Evolutionary conservation across 2,329 filamentous ascomycete species (phyloP), one percentile per base, ranked within the genome.

Genomic region (Fusarium sororula): DNA sequence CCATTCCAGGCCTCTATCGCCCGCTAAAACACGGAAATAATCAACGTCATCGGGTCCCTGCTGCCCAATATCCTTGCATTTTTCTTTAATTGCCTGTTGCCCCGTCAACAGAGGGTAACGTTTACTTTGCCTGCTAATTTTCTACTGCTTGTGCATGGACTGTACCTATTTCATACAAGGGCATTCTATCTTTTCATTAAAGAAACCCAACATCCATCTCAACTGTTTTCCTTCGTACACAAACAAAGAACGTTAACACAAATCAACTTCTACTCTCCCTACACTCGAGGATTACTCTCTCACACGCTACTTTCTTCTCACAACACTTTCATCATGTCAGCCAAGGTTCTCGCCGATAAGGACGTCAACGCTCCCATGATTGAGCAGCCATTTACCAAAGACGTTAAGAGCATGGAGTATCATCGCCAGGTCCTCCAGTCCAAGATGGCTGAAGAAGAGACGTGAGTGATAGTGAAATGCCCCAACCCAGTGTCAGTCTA

Each of bases 361-460:
- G 91, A 93, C 84, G 86, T 88, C 84, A 94, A 94, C 84, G 85
- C 85, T 68, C 73, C 86, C 73, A 82, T 89, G 74, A 66, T 80
- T 35, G 80, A 82, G 68, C 79, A 79, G 56, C 70, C 55, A 59
- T 77, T 81, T 66, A 77, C 72, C 77, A 86, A 87, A 81, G 84
- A 88, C 69, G 83, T 90, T 61, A 91, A 90, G 87, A 90, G 86
- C 84, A 90, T 95, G 87, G 92, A 94, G 80, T 93, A 93, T 81
- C 93, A 95, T 81, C 92, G 93, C 72, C 91, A 94, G 84, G 87
- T 93, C 63, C 86, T 95, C 67, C 89, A 94, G 81, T 90, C 88
- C 81, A 93, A 93, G 86, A 90, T 94, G 82, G 77, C 77, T 10
- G 87, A 91, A 64, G 85, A 90, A 78, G 87, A 89, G 74, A 85